These are phyloP conservation scores for Boletus reticuloceps DNA, from an alignment of 768 basidiomycete genomes.

Conservation along the genomic window DNA sequence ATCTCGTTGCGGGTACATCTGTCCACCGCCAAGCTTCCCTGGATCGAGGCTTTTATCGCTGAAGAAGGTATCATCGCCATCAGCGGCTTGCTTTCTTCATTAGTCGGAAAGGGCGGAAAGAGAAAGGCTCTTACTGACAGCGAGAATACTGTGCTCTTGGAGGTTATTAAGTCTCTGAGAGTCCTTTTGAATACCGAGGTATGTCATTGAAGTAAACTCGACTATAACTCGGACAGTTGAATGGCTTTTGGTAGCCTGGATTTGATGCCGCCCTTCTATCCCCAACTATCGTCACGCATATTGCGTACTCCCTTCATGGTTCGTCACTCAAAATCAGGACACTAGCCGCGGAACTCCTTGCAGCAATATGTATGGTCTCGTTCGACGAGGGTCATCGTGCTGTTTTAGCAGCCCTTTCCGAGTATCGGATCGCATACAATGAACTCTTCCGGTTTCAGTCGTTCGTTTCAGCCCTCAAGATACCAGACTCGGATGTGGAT, in stretches of 20 bases:
- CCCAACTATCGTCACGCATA: constrained; percentile 64
- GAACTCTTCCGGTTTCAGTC: constrained; percentile 81
- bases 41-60: constrained; percentile 70
- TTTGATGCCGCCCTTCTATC: constrained; percentile 65
- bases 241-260: constrained; percentile 50
- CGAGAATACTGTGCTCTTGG: constrained; percentile 66
- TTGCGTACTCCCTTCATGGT: constrained; percentile 67
- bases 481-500: constrained; percentile 43
- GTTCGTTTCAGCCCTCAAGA: constrained; percentile 59
- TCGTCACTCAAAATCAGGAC: constrained; percentile 68
- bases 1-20: constrained; percentile 83
- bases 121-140: constrained; percentile 57
- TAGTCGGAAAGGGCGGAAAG: constrained; percentile 71
- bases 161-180: constrained; percentile 76
- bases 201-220: constrained; percentile 7
- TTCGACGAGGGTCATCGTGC: constrained; percentile 66
- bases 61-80: constrained; percentile 68
- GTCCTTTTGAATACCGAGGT: constrained; percentile 86
- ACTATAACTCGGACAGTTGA: not conserved
- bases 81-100: constrained; percentile 49
- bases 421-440: constrained; percentile 67
- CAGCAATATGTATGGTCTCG: constrained; percentile 79
- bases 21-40: constrained; percentile 74
- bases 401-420: constrained; percentile 76
- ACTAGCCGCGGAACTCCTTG: constrained; percentile 73